Conservation (phyloP, 2,329 filamentous ascomycete genomes). For the Tricladium varicosporioides region DNA sequence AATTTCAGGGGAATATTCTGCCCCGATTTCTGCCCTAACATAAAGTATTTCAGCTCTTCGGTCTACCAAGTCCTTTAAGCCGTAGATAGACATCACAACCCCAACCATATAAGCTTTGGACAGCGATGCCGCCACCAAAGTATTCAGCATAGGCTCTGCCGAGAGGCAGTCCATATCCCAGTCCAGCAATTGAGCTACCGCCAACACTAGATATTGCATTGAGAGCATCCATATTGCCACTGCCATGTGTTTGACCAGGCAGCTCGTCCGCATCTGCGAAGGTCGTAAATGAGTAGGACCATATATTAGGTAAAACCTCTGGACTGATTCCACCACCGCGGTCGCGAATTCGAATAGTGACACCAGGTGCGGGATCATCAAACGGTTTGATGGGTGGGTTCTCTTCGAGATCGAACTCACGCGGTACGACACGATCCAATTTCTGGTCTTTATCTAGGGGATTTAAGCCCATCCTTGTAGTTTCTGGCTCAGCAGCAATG, state of each 20-base stretch:
- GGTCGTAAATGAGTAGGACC: constrained; percentile 97
- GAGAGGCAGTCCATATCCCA: constrained; percentile 89
- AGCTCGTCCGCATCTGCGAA: constrained; percentile 64
- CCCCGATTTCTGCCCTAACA: neutral
- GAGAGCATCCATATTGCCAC: constrained; percentile 62
- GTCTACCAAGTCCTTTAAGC: constrained; percentile 38
- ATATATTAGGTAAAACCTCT: constrained; percentile 80
- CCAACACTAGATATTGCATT: constrained; percentile 72
- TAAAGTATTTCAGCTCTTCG: constrained; percentile 16
- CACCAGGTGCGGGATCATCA: constrained; percentile 70
- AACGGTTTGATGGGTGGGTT: constrained; percentile 50
- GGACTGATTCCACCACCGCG: constrained; percentile 91
- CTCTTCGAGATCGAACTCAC: constrained; percentile 13
- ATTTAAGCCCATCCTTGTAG: constrained; percentile 7
- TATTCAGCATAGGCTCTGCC: constrained; percentile 96
- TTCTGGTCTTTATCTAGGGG: neutral
- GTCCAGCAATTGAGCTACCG: constrained; percentile 80
- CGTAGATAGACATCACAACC: constrained; percentile 66
- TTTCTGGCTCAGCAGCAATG: constrained; percentile 64
- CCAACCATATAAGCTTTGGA: constrained; percentile 97
- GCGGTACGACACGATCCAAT: neutral
- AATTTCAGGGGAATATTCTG: too few species aligned
- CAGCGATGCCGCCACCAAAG: constrained; percentile 89
- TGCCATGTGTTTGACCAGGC: constrained; percentile 41
- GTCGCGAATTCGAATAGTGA: constrained; percentile 93